Conservation (phyloP, 768 basidiomycete genomes). For the Boletus reticuloceps region DNA sequence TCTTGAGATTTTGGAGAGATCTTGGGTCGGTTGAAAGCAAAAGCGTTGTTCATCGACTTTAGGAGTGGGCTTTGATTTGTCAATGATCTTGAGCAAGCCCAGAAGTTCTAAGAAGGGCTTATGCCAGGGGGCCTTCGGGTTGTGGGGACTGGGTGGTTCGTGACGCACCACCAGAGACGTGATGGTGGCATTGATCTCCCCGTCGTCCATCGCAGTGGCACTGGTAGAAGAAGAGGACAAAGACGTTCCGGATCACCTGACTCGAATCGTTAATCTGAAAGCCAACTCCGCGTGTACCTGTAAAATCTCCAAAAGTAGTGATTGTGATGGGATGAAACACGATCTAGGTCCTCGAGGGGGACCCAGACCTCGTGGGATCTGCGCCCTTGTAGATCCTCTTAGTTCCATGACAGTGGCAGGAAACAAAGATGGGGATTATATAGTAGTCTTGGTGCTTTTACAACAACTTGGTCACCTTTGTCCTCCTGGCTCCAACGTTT, state of each 20-base stretch:
- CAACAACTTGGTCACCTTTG: no score
- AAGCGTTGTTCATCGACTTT: background rate
- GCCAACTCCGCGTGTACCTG: slow-evolving; percentile 4
- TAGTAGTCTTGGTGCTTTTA: background rate
- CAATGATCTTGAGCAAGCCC: background rate
- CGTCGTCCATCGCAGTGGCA: slow-evolving; percentile 10
- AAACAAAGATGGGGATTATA: background rate
- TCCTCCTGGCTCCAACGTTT: no score
- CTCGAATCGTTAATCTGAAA: background rate
- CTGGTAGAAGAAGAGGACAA: slow-evolving; percentile 5
- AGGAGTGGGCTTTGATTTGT: background rate
- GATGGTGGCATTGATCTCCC: background rate
- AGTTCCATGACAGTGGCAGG: background rate
- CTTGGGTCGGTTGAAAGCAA: slow-evolving; percentile 15
- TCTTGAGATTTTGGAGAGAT: slow-evolving; percentile 11
- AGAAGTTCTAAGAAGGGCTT: slow-evolving; percentile 12
- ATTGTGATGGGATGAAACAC: background rate
- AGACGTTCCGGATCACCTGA: slow-evolving; percentile 5
- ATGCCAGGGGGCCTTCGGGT: slow-evolving; percentile 2
- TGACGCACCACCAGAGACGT: slow-evolving; percentile 5
- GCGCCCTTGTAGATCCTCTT: background rate
- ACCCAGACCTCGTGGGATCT: background rate
- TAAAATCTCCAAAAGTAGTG: background rate
- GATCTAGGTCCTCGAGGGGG: background rate
- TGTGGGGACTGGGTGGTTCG: background rate